A percentile compares a stretch with the other conserved stretches of the same genome.
These are phyloP conservation scores for Sporothrix humicola DNA, from an alignment of 2,329 filamentous ascomycete species.

Conservation along the genomic window DNA sequence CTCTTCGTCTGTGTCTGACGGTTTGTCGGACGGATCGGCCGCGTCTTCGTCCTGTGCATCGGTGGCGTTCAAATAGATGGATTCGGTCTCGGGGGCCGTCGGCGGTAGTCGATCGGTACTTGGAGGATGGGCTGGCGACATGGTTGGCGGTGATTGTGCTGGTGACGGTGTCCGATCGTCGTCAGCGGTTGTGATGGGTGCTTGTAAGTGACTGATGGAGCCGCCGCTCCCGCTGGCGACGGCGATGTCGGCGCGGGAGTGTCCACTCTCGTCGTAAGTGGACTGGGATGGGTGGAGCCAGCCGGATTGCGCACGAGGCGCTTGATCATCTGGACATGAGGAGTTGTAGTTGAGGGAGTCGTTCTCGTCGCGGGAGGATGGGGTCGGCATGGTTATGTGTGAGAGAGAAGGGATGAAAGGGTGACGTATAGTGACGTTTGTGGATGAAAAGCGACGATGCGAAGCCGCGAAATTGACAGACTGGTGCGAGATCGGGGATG, in stretches of 20 bases:
- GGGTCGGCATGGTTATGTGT: conserved; percentile 39
- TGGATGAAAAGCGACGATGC: background rate
- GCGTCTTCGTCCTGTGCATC: conserved; percentile 27
- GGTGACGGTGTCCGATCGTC: conserved; percentile 20
- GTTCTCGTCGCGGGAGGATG: conserved; percentile 36
- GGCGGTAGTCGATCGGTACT: conserved; percentile 17
- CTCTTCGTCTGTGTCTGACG: conserved; percentile 40
- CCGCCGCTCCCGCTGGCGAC: conserved; percentile 21
- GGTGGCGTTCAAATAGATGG: conserved; percentile 33
- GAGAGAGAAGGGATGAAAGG: background rate
- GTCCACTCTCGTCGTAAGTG: conserved; percentile 32
- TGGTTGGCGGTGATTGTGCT: conserved; percentile 50
- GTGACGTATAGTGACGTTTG: background rate
- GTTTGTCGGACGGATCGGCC: conserved; percentile 42
- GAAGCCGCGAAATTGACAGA: background rate
- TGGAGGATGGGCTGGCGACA: conserved; percentile 52
- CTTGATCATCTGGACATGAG: conserved; percentile 53
- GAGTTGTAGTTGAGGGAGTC: conserved; percentile 46
- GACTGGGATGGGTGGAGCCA: conserved; percentile 39
- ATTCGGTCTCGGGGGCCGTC: conserved; percentile 32
- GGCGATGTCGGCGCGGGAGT: background rate
- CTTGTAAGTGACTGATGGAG: background rate
- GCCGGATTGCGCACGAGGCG: conserved; percentile 40
- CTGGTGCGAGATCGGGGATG: background rate
- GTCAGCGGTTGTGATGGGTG: background rate